phyloP scores from a whole-genome alignment of 2,329 filamentous ascomycete species.

The Phoma herbarum region DNA sequence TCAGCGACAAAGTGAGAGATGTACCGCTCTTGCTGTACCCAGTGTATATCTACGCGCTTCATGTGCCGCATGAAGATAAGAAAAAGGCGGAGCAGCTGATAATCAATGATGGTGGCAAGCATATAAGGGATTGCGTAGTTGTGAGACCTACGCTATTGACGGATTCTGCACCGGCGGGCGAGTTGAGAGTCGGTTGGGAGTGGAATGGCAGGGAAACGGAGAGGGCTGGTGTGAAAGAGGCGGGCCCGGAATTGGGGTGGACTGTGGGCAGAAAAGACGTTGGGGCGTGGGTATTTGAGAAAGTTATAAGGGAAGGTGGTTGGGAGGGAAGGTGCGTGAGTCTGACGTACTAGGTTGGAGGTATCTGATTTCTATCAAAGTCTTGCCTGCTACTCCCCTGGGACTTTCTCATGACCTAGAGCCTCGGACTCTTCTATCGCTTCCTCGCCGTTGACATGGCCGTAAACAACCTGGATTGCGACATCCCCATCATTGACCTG shows the following conservation, averaged over 20 bases:
- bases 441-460: too few species aligned
- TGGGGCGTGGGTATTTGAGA: constrained; percentile 52
- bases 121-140: constrained; percentile 40
- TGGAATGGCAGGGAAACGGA: constrained; percentile 19
- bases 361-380: neutral
- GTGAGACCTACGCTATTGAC: constrained; percentile 52
- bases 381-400: too few species aligned
- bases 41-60: constrained; percentile 49
- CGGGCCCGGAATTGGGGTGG: constrained; percentile 50
- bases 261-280: constrained; percentile 52
- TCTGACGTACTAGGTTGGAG: constrained; percentile 43
- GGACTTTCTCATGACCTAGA: too few species aligned
- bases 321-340: constrained; percentile 47
- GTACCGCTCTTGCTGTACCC: constrained; percentile 45
- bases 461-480: too few species aligned
- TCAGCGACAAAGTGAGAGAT: constrained; percentile 45
- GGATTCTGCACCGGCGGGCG: constrained; percentile 40
- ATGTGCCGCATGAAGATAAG: constrained; percentile 54
- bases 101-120: constrained; percentile 28
- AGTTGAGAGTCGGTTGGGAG: constrained; percentile 48
- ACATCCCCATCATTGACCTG: too few species aligned
- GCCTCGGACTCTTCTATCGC: too few species aligned
- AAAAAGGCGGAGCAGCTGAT: constrained; percentile 47
- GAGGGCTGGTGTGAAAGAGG: constrained; percentile 28
- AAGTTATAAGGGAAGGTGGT: constrained; percentile 35